Evolutionary conservation across 805 yeast species (phyloP).

Genomic region (Zygosaccharomyces bailii): DNA sequence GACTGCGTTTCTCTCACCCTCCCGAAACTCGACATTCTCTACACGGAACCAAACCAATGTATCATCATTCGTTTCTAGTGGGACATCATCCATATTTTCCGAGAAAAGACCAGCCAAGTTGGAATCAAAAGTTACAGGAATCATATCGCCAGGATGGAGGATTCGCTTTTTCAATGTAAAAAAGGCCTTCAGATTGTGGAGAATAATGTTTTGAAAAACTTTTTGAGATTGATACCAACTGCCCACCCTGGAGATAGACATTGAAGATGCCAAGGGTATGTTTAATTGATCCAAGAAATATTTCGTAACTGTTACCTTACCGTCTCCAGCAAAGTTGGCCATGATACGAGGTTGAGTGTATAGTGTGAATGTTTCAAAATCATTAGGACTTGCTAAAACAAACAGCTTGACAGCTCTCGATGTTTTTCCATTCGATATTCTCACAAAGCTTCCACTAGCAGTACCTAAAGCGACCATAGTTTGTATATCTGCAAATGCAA

Average conservation of each 20-base stretch:
- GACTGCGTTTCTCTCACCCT: constrained; percentile 10
- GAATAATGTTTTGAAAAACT: constrained; percentile 36
- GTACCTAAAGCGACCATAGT: constrained; percentile 22
- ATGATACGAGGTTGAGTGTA: constrained; percentile 29
- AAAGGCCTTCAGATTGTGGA: constrained; percentile 55
- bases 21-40: constrained; percentile 41
- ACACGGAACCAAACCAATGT: constrained; percentile 83
- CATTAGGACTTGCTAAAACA: constrained; percentile 26
- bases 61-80: constrained; percentile 45
- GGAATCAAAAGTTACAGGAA: constrained; percentile 73
- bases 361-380: constrained; percentile 12
- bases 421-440: constrained; percentile 8
- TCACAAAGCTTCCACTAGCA: constrained; percentile 25
- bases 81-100: constrained; percentile 9
- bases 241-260: constrained; percentile 29
- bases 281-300: constrained; percentile 3
- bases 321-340: constrained; percentile 17
- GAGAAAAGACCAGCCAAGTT: constrained; percentile 17
- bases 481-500: constrained; percentile 25
- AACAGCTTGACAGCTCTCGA: constrained; percentile 21
- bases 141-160: constrained; percentile 59
- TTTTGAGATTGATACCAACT: constrained; percentile 31
- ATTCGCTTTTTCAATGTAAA: constrained; percentile 59
- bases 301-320: constrained; percentile 12
- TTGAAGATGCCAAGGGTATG: constrained; percentile 24